Base-by-base conservation (phyloP, 2,329 filamentous ascomycete genomes). In the Aspergillus texensis region DNA sequence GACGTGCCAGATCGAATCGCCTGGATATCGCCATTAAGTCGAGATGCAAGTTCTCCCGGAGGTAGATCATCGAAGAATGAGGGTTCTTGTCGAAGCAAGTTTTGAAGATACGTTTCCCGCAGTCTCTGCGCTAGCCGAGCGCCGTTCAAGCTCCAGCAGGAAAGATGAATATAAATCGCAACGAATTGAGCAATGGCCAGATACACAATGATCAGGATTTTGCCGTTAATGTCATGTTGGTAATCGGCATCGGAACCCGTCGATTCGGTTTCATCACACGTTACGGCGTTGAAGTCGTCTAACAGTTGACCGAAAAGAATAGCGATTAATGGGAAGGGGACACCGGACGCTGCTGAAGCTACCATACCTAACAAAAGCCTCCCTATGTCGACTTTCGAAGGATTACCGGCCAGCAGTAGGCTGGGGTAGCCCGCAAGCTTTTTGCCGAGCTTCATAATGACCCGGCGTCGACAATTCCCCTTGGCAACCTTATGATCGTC, bases 1-100 rank as follows among this genome's bases (percentile, higher is more conserved):
- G 86, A 88, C 0, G 89, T 90, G 16, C 89, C 89, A 0, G 85
- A 84, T 70, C 89, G 89, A 58, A 92, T 86, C 1, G 86, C 84
- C 63, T 88, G 85, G 39, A 91, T 88, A 69, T 91, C 89, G 60
- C 83, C 82, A 70, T 88, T 88, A 50, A 92, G 83, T 21, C 89
- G 82, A 10, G 86, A 85, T 1, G 86, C 83, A 14, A 91, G 84
- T 72, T 90, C 86, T 19, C 88, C 88, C 0, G 87, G 83, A 54
- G 86, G 84, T 11, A 88, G 80, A 16, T 82, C 82, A 69, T 91
- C 88, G 71, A 90, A 90, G 72, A 86, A 90, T 16, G 86, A 79
- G 0, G 87, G 83, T 61, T 89, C 87, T 70, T 90, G 88, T 55
- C 82, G 79, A 16, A 91, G 78, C 21, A 91, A 75, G 21, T 82